Conservation (phyloP, 2,329 filamentous ascomycete species). For the Fusarium illudens region DNA sequence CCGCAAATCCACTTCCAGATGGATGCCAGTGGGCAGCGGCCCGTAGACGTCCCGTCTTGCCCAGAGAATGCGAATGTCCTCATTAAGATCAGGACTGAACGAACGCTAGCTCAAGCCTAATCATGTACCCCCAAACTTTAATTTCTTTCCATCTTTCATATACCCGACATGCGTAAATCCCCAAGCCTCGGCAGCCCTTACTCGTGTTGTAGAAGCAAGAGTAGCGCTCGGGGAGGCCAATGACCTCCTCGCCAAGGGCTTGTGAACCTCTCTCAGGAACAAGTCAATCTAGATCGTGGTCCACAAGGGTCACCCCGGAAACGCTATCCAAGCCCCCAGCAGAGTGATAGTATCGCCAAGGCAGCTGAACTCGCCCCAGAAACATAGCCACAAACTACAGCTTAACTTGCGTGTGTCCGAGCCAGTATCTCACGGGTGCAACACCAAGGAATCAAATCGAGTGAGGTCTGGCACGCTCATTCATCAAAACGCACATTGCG, state of each 20-base stretch:
- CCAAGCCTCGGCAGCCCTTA: not conserved
- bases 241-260: not conserved
- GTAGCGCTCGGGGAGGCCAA: not conserved
- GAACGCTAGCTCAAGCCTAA: not conserved
- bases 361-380: not conserved
- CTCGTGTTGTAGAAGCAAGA: not conserved
- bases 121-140: not conserved
- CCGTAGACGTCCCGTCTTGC: too few species aligned
- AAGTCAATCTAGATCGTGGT: not conserved
- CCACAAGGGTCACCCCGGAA: not conserved
- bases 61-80: not conserved
- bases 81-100: too few species aligned
- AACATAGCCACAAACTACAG: not conserved
- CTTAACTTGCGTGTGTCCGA: not conserved
- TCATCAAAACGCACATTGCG: conserved; percentile 27
- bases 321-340: not conserved
- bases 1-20: not conserved
- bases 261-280: not conserved
- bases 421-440: not conserved
- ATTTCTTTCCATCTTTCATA: not conserved
- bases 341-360: not conserved
- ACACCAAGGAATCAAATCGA: not conserved
- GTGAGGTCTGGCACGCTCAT: conserved; percentile 15
- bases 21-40: not conserved
- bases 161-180: not conserved